These are phyloP conservation scores for Globisporangium recalcitrans DNA, from an alignment of 352 stramenopile genomes.

Conservation along the genomic window DNA sequence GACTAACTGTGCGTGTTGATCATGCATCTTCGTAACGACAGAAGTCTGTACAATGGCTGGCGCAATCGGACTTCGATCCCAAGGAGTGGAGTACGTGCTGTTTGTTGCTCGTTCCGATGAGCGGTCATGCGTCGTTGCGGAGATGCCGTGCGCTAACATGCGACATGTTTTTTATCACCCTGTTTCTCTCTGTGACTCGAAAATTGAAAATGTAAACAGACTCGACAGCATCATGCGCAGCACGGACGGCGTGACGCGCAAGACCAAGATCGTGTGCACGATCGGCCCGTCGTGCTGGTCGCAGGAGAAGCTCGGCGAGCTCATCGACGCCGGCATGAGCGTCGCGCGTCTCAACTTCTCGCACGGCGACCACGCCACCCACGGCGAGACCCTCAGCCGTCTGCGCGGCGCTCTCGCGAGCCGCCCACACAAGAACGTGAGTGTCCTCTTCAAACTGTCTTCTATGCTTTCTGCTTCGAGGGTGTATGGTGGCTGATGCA, in stretches of 20 bases:
- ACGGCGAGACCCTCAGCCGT: slow-evolving; percentile 62
- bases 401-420: slow-evolving; percentile 55
- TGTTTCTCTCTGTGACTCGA: background rate
- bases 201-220: slow-evolving; percentile 11
- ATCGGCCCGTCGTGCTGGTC: slow-evolving; percentile 90
- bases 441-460: background rate
- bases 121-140: background rate
- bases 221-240: slow-evolving; percentile 52
- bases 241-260: slow-evolving; percentile 53
- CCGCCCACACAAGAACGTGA: slow-evolving; percentile 65
- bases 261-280: slow-evolving; percentile 91
- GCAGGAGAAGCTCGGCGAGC: slow-evolving; percentile 88
- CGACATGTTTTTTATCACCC: slow-evolving; percentile 1
- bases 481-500: background rate
- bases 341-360: slow-evolving; percentile 99
- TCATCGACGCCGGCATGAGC: slow-evolving; percentile 92
- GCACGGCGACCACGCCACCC: slow-evolving; percentile 93
- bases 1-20: background rate
- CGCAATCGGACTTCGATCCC: slow-evolving; percentile 40
- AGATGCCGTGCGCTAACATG: slow-evolving; percentile 5
- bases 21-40: background rate
- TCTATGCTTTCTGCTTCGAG: background rate
- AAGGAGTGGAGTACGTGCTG: slow-evolving; percentile 37
- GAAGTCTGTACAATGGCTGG: slow-evolving; percentile 29
- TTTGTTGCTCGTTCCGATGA: background rate